Conservation (phyloP, 805 yeast species). For the Kuraishia piskuri region DNA sequence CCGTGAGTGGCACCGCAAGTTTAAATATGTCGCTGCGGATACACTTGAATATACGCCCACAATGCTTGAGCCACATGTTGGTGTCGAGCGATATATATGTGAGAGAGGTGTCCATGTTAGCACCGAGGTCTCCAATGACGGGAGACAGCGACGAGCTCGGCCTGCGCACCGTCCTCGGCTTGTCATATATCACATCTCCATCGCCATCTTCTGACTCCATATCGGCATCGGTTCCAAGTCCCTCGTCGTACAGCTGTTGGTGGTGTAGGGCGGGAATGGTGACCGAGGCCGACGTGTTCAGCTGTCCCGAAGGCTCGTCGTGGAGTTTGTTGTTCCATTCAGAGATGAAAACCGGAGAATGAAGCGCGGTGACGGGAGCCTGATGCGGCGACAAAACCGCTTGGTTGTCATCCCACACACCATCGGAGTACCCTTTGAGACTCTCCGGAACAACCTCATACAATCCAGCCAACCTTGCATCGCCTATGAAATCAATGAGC, state of each 20-base stretch:
- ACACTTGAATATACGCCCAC: conserved; percentile 68
- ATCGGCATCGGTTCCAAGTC: conserved; percentile 2
- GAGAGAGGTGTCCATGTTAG: conserved; percentile 44
- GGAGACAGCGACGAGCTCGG: not conserved
- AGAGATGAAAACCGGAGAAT: not conserved
- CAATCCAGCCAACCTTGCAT: not conserved
- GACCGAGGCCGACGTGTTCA: too few relatives aligned
- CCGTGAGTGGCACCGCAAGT: conserved; percentile 61
- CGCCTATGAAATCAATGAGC: not conserved
- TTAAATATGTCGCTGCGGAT: conserved; percentile 50
- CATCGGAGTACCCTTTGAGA: not conserved
- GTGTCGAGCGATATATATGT: conserved; percentile 66
- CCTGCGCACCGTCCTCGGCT: conserved; percentile 9
- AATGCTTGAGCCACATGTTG: conserved; percentile 73
- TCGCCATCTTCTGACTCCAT: conserved; percentile 1
- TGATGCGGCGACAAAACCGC: conserved; percentile 8
- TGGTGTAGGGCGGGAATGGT: too few relatives aligned
- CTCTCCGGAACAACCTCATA: not conserved
- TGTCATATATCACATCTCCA: conserved; percentile 13
- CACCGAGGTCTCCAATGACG: conserved; percentile 41
- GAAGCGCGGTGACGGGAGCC: not conserved
- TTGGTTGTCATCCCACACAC: not conserved
- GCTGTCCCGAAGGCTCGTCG: not conserved
- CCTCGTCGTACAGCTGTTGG: not conserved
- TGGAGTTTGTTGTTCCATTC: not conserved